Conservation (phyloP, 495 filamentous ascomycete genomes). For the Trichoderma orchidacearum region DNA sequence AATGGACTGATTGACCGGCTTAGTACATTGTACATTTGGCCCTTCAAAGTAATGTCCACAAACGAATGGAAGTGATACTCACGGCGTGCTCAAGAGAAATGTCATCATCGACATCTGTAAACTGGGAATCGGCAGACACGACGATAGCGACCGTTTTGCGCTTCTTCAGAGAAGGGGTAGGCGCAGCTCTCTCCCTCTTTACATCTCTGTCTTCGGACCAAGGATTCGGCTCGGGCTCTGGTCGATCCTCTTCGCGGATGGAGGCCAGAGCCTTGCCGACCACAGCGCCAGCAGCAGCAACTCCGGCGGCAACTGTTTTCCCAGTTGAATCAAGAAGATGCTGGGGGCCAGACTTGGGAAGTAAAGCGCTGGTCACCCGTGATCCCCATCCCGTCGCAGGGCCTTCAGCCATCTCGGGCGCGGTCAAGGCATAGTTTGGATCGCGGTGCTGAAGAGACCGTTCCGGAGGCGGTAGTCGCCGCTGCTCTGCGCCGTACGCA, state of each 20-base stretch:
- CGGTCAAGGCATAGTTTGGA: slow-evolving; percentile 7
- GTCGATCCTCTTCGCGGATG: slow-evolving; percentile 73
- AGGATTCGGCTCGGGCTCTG: slow-evolving; percentile 67
- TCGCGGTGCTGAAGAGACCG: neutral
- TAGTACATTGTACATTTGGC: too few relatives aligned
- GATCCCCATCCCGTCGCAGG: slow-evolving; percentile 53
- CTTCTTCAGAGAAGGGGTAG: slow-evolving; percentile 18
- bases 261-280: slow-evolving; percentile 68
- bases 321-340: slow-evolving; percentile 71
- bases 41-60: too few relatives aligned
- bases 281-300: slow-evolving; percentile 71
- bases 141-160: slow-evolving; percentile 75
- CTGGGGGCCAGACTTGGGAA: slow-evolving; percentile 79
- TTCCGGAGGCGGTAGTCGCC: slow-evolving; percentile 20
- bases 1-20: slow-evolving; percentile 48
- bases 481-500: slow-evolving; percentile 34
- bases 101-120: slow-evolving; percentile 45
- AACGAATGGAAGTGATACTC: slow-evolving; percentile 17
- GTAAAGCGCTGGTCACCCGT: slow-evolving; percentile 69
- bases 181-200: slow-evolving; percentile 18
- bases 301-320: slow-evolving; percentile 59
- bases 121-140: slow-evolving; percentile 57
- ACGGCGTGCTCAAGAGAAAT: slow-evolving; percentile 68
- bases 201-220: slow-evolving; percentile 71
- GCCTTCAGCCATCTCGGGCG: slow-evolving; percentile 18